Percentiles rank a stretch among this genome's conserved stretches.
These are phyloP conservation scores for Furcasterigmium furcatum DNA, from an alignment of 2,329 filamentous ascomycete species.

Conservation along the genomic window DNA sequence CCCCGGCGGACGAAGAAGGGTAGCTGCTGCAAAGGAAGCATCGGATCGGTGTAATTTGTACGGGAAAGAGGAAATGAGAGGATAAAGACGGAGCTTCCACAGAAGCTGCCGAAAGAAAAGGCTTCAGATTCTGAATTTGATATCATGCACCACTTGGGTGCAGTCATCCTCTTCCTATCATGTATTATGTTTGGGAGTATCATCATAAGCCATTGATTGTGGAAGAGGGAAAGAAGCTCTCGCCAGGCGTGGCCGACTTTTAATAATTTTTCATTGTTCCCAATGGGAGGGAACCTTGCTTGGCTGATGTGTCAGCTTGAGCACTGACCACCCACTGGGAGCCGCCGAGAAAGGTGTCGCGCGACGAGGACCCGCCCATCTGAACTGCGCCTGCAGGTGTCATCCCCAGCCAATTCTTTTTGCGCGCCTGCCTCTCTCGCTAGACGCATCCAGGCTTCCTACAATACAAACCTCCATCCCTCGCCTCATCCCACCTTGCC, in stretches of 20 bases:
- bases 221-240: slow-evolving; percentile 23
- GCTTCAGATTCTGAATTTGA: slow-evolving; percentile 62
- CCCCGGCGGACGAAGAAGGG: too few species aligned
- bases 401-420: slow-evolving; percentile 1
- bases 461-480: too few species aligned
- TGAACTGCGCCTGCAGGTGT: not conserved
- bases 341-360: too few species aligned
- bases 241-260: slow-evolving; percentile 12
- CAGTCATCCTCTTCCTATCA: slow-evolving; percentile 71
- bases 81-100: too few species aligned
- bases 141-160: slow-evolving; percentile 54
- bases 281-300: not conserved
- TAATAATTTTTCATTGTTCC: not conserved
- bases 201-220: slow-evolving; percentile 54
- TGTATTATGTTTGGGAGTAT: slow-evolving; percentile 49
- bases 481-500: not conserved
- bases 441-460: not conserved
- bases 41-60: too few species aligned
- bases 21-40: too few species aligned
- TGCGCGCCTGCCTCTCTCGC: not conserved
- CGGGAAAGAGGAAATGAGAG: too few species aligned
- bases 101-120: slow-evolving; percentile 9
- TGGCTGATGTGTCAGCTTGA: not conserved
- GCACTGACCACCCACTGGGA: not conserved
- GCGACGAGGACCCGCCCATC: too few species aligned